Evolutionary conservation across 306 rosid species (phyloP), one percentile per base, ranked within the genome.

Genomic region (Sindora glabra): DNA sequence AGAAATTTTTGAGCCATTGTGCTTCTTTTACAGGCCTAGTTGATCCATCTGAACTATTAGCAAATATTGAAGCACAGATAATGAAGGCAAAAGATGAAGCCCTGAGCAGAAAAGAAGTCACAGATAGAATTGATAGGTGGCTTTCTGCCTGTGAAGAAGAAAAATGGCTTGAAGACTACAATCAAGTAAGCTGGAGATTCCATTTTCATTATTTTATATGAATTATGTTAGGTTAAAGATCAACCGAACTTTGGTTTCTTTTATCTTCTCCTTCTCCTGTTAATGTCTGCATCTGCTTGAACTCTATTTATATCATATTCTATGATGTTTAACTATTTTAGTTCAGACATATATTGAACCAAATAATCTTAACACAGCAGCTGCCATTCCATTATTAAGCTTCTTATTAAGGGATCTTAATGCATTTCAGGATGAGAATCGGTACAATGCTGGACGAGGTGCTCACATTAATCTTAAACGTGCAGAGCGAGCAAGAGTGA

Each of bases 131-230:
- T 39, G 96, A 92, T 42, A 83, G 89, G 58, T 89, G 96, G 99
- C 87, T 92, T 65, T 81, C 71, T 72, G 95, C 94, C 1, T 92
- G 96, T 60, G 99, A 92, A 67, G 99, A 92, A 82, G 99, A 92
- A 76, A 86, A 89, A 59, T 92, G 99, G 99, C 95, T 92, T 1
- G 96, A 88, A 37, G 89, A 86, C 66, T 92, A 92, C 56, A 92
- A 73, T 76, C 89, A 70, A 71, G 98, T 92, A 80, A 79, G 96
- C 65, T 30, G 14, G 25, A 59, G 50, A 17, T 73, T 71, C 44
- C 14, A 29, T 34, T 46, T n/a, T n/a, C n/a, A n/a, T n/a, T n/a
- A n/a, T n/a, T n/a, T n/a, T n/a, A n/a, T n/a, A n/a, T n/a, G n/a
- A n/a, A n/a, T n/a, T n/a, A n/a, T n/a, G n/a, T n/a, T n/a, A n/a